Base-by-base conservation (phyloP, 2,329 filamentous ascomycete genomes). In the Penicillium sp. region DNA sequence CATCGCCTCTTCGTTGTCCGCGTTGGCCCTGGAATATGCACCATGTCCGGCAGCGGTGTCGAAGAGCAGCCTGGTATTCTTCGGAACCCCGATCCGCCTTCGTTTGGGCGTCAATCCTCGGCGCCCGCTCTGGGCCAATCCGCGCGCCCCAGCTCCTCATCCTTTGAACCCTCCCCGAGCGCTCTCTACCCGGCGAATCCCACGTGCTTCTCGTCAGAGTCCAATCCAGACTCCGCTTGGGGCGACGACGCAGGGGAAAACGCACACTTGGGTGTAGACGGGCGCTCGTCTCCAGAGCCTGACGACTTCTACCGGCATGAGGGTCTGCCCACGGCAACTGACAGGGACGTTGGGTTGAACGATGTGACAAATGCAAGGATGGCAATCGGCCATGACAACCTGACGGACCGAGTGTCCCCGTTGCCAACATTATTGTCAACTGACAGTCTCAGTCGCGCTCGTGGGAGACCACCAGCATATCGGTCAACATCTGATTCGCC, bases 241-340 rank as follows among this genome's bases (percentile, higher is more conserved):
- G 43, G 62, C 63, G 49, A 58, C 55, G 43, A 48, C 51, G 37
- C 52, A 18, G 46, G 36, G 48, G 48, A 34, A 44, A 55, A 48
- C 47, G 45, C 49, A 26, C 39, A 49, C 42, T 49, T 43, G 32
- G 18, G 26, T 37, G 39, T 43, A 26, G 43, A 47, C 42, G 53
- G 46, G 39, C 58, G 56, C 47, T 52, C 59, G 12, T 71, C 68
- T 26, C 66, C 69, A 39, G 72, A 76, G 56, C 76, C 75, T 34
- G 73, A 75, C 63, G 75, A 77, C 18, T 78, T 75, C 62, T 79
- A 78, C 58, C 70, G 74, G 56, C 73, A 73, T 59, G 65, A 64
- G 45, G 61, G 69, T 46, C 62, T 64, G 33, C 65, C 68, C 46
- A 58, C 56, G 45, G 45, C 51, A 43, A 56, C 61, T 27, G 59